Conservation (phyloP, 176 grass and related monocot species). For the Sorghum bicolor region Sorghum_bicolor_NCBIv3 NC_012874.2:68193501-68194000, state of each 20-base stretch:
- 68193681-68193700: background rate
- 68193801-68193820: background rate
- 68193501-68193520: constrained; percentile 67
- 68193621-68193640: constrained; percentile 49
- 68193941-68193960: no score
- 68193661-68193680: constrained; percentile 28
- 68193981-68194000: no score
- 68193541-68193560: no score
- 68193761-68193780: background rate
- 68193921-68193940: no score
- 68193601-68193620: constrained; percentile 31
- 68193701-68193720: background rate
- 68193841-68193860: no score
- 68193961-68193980: no score
- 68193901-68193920: no score
- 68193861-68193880: no score
- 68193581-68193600: background rate
- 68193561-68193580: no score
- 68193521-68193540: constrained; percentile 31
- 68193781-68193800: background rate
- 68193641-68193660: constrained; percentile 38
- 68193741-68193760: background rate
- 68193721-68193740: background rate
- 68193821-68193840: no score
- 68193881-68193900: no score